Conservation (phyloP, 305 asterid genomes). For the Solanum hybrid region DNA sequence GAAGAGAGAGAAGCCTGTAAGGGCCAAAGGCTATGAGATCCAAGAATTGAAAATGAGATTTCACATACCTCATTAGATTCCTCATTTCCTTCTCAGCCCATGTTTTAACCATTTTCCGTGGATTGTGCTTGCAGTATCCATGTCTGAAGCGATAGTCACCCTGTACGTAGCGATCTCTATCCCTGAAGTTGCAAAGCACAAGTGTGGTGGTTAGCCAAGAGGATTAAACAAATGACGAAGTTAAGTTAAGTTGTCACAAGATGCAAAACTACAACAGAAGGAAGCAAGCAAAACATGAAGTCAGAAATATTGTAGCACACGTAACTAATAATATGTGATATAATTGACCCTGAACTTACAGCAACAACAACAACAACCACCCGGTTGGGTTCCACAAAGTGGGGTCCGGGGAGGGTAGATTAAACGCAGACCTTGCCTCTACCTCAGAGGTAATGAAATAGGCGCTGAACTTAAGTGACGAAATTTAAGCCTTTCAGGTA, state of each 20-base stretch:
- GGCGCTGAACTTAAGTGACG: background rate
- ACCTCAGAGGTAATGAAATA: background rate
- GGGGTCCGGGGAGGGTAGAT: background rate
- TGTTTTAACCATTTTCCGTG: slow-evolving; percentile 91
- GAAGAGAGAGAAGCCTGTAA: background rate
- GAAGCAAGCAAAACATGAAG: background rate
- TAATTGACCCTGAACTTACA: background rate
- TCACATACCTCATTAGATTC: slow-evolving; percentile 75
- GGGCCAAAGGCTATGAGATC: background rate
- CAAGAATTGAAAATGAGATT: background rate
- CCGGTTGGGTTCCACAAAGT: background rate
- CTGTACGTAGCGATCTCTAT: slow-evolving; percentile 92
- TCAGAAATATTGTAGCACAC: background rate
- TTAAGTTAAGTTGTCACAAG: background rate
- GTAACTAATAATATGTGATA: background rate
- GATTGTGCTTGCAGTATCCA: slow-evolving; percentile 96
- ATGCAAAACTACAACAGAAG: background rate
- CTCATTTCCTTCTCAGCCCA: slow-evolving; percentile 99
- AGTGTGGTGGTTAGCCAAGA: background rate
- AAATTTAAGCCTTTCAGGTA: background rate
- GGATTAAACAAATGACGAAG: background rate
- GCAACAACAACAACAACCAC: background rate
- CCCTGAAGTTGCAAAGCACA: slow-evolving; percentile 42
- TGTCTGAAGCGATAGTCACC: slow-evolving; percentile 89
- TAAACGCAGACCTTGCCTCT: background rate